Evolutionary conservation across 2,329 filamentous ascomycete species (phyloP), one percentile per base, ranked within the genome.

Genomic region (Penicillium sp.): DNA sequence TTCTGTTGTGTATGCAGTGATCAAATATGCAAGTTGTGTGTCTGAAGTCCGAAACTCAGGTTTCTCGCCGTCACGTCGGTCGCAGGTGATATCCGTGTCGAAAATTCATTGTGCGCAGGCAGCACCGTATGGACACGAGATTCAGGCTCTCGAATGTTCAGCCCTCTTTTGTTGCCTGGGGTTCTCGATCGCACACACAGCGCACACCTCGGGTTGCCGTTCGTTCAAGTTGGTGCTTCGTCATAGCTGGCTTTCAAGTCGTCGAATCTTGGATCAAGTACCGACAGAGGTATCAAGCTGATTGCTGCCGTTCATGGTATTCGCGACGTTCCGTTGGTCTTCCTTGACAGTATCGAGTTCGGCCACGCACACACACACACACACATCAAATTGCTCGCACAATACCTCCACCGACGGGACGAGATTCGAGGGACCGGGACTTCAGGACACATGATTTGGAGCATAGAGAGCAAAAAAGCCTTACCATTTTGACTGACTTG

Each of bases 401-500:
- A 54, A 53, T 51, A 47, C 42, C 53, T 53, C 33, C 57, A 43
- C 1, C 45, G 44, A 53, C 31, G 49, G 34, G 41, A 45, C 48
- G 33, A 57, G 57, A 56, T 65, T 64, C 61, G 58, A 58, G 61
- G 49, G 49, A 52, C 51, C 59, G 60, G 58, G 54, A 62, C 55
- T 56, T 57, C 44, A 53, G 44, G 45, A 53, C 50, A 60, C 55
- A 61, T 58, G 63, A 53, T 49, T 53, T 57, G 52, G 43, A 57
- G 59, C 21, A 52, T 42, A 52, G 45, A 47, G 59, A 16, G 43
- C 42, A 59, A 49, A 39, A 39, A 39, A 51, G 44, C 54, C 73
- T 75, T 76, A 76, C 73, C 73, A 76, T 76, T 74, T 75, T 76
- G 73, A 74, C 73, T 73, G 72, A 71, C 62, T 73, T 74, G 70